These are phyloP conservation scores for Auricularia cornea DNA, from an alignment of 768 basidiomycete genomes.

Conservation along the genomic window DNA sequence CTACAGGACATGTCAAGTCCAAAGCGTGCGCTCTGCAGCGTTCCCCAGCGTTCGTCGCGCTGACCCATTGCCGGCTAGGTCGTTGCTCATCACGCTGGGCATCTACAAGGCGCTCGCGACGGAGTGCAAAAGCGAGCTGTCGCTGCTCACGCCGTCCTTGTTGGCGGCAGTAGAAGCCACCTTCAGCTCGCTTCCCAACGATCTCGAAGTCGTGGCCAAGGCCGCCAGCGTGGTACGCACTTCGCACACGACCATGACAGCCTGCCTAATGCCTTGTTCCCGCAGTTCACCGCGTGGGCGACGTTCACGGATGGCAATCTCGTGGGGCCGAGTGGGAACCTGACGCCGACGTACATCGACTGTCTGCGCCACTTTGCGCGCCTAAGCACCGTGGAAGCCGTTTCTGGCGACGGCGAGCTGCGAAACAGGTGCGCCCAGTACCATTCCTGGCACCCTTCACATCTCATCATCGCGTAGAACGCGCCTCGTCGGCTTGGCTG, in stretches of 20 bases:
- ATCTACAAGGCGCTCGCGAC: slow-evolving; percentile 75
- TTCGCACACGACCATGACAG: neutral
- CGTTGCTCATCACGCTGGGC: slow-evolving; percentile 73
- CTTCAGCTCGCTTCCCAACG: slow-evolving; percentile 35
- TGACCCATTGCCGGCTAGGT: slow-evolving; percentile 30
- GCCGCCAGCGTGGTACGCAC: slow-evolving; percentile 70
- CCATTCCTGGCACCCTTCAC: neutral
- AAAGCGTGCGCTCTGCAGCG: slow-evolving; percentile 54
- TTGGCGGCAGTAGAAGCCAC: slow-evolving; percentile 53
- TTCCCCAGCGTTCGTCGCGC: neutral
- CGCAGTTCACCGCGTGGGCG: slow-evolving; percentile 85
- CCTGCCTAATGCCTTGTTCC: slow-evolving; percentile 3
- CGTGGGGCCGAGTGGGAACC: slow-evolving; percentile 63
- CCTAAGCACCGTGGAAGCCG: slow-evolving; percentile 43
- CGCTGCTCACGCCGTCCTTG: slow-evolving; percentile 62
- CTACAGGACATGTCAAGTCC: slow-evolving; percentile 64
- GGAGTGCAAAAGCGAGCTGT: slow-evolving; percentile 80
- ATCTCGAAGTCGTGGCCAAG: slow-evolving; percentile 68
- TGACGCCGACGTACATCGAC: slow-evolving; percentile 64
- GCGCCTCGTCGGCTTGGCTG: slow-evolving; percentile 78
- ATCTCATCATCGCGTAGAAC: slow-evolving; percentile 39
- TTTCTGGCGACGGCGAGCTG: slow-evolving; percentile 55
- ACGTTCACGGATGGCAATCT: slow-evolving; percentile 84
- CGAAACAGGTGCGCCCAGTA: slow-evolving; percentile 52
- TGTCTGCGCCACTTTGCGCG: slow-evolving; percentile 56